Evolutionary conservation across 2,329 filamentous ascomycete genomes (phyloP), one percentile per base, ranked within the genome.

Genomic region (Fusarium burgessii): DNA sequence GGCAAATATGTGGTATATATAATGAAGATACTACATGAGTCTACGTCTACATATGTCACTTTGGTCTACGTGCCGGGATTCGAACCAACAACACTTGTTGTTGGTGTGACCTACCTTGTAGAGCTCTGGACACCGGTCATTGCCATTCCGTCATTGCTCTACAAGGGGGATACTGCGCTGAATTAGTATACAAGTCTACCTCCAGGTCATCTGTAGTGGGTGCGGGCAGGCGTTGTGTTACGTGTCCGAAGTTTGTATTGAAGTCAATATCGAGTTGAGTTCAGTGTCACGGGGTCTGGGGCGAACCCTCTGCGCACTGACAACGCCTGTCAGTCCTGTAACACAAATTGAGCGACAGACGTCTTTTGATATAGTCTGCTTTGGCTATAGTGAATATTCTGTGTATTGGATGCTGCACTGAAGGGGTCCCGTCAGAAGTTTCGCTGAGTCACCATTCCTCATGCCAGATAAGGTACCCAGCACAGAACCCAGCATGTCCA

Each of bases 71-170:
- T 6, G n/a, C 2, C 23, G 38, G 51, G 51, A 41, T 17, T 66
- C 41, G 61, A 66, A 65, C 52, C 14, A n/a, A 27, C 43, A 33
- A 36, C 52, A 25, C 46, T 46, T 32, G 23, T 14, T 45, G 20
- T 45, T 27, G 14, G 32, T 20, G 20, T 47, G n/a, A 59, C 62
- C 18, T 66, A 66, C 62, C 52, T 66, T 1, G 52, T 20, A 66
- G 52, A 49, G 62, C 62, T 66, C 62, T 47, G 61, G 61, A 41
- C 41, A 46, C 46, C 33, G 54, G 46, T 61, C 15, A 20, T 59
- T 66, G 61, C 62, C 62, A 43, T 47, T 59, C 62, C 62, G 46
- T 66, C 62, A 66, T 36, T 36, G 35, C 62, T 18, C 61, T 46
- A 17, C 17, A 29, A 6, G 3, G 7, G 7, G 7, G 27, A 51